phyloP scores from a whole-genome alignment of 2,329 filamentous ascomycete species.

The Davidsoniella virescens region DNA sequence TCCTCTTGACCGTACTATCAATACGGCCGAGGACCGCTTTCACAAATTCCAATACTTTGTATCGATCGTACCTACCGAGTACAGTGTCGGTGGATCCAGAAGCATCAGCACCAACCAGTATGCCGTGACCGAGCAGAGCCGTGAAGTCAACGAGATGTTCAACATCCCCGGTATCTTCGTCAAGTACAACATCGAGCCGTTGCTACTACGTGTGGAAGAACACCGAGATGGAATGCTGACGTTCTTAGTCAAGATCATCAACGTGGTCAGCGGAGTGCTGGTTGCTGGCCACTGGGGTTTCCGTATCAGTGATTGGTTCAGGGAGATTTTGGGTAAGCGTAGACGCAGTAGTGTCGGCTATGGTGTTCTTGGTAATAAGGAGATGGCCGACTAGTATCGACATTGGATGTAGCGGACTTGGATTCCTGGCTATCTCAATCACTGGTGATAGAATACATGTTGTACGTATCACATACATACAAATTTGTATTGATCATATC shows the following conservation, averaged over 20 bases:
- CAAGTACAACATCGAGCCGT: constrained; percentile 98
- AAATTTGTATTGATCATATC: background rate
- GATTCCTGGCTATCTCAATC: background rate
- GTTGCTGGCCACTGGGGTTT: constrained; percentile 91
- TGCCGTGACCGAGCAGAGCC: constrained; percentile 80
- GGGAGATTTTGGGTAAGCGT: constrained; percentile 35
- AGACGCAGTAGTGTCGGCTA: constrained; percentile 27
- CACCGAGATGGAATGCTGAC: constrained; percentile 57
- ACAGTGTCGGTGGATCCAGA: constrained; percentile 42
- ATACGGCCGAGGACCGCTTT: constrained; percentile 59
- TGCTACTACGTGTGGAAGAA: constrained; percentile 73
- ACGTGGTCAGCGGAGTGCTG: constrained; percentile 77
- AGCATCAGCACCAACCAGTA: constrained; percentile 81
- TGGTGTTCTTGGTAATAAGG: constrained; percentile 35
- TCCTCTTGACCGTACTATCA: constrained; percentile 82
- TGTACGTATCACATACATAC: background rate
- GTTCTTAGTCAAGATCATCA: constrained; percentile 69
- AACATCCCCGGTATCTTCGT: constrained; percentile 82
- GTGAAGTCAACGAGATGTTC: constrained; percentile 46
- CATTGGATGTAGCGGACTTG: background rate
- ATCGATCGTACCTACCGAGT: constrained; percentile 85
- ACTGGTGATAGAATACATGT: background rate
- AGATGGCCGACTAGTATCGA: constrained; percentile 13
- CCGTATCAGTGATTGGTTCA: constrained; percentile 63
- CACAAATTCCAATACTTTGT: constrained; percentile 98